Percentiles rank a stretch among this genome's conserved stretches.
Evolutionary conservation across 805 yeast species (phyloP).

Genomic region (Cyberlindnera xylosilytica): DNA sequence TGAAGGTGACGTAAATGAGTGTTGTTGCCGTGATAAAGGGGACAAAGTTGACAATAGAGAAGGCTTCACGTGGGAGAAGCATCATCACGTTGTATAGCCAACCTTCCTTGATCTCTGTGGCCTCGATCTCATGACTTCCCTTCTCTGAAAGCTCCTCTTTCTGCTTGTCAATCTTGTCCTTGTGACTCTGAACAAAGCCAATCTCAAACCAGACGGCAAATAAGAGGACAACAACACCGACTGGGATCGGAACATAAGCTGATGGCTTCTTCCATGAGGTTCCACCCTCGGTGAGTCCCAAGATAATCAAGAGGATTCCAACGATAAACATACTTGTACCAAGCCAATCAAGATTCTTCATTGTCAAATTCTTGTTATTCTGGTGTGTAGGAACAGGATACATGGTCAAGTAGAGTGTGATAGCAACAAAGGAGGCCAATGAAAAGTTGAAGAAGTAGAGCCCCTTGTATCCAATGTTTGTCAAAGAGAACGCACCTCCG

Average conservation of each 20-base stretch:
- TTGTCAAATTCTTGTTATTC: constrained; percentile 6
- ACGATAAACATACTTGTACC: constrained; percentile 33
- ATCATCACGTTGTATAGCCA: constrained; percentile 13
- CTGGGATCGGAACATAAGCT: constrained; percentile 38
- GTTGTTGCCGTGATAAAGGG: constrained; percentile 22
- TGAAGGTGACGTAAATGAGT: constrained; percentile 20
- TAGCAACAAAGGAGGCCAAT: constrained; percentile 19
- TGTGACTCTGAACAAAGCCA: constrained; percentile 17
- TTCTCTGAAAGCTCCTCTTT: not conserved
- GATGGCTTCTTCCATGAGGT: constrained; percentile 38
- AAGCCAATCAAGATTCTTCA: constrained; percentile 32
- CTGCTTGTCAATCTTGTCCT: constrained; percentile 2
- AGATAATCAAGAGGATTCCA: constrained; percentile 36
- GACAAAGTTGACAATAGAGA: constrained; percentile 26
- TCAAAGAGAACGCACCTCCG: constrained; percentile 43
- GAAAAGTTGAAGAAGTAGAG: constrained; percentile 39
- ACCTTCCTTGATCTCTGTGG: not conserved
- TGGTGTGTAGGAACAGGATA: not conserved
- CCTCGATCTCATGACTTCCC: not conserved
- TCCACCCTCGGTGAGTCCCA: constrained; percentile 45
- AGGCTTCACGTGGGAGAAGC: constrained; percentile 29
- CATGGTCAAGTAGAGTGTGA: constrained; percentile 28
- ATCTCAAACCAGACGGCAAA: constrained; percentile 31
- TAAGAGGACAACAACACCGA: constrained; percentile 34
- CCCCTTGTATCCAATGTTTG: constrained; percentile 38